Base-by-base conservation (phyloP, 805 yeast genomes). In the Wickerhamiella qilinensis region DNA sequence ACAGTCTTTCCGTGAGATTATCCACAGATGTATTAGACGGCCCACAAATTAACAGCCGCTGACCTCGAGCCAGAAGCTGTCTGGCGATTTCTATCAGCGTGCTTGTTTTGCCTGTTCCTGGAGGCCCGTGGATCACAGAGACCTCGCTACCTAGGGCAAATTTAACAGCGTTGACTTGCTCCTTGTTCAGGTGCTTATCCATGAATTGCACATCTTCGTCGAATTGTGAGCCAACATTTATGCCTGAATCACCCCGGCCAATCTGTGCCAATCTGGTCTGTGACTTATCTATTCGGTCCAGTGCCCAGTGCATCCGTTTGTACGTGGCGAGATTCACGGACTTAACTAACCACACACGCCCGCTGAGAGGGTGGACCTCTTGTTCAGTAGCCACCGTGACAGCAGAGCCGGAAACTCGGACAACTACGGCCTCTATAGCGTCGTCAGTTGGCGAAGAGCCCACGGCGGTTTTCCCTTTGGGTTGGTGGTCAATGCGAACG, bases 11-110 rank as follows among this genome's bases (percentile, higher is more conserved):
- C 35, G 86, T 57, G 14, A 88, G 79, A 0, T 93, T 88, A 55
- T 88, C 97, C 1, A 86, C 93, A 1, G 95, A 74, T 14, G 85
- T 76, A 54, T 88, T 88, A 0, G 96, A 85, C 0, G 97, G 94
- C 0, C 95, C 96, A 60, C 96, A 86, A 0, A 88, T 86, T 21
- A 88, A 60, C 0, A 88, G 75, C 33, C 85, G 56, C 43, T 70
- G 64, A 6, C 71, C 70, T 2, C 35, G 39, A 7, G 60, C 62
- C 1, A 73, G 65, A 37, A 84, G 60, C 52, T 86, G 95, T 37
- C 78, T 70, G 28, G 85, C 75, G 6, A 82, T 60, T 50, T 88
- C 96, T 8, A 86, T 74, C 4, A 88, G 49, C 0, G 96, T 86
- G 45, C 77, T 77, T 0, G 97, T 88, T 52, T 78, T 78, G 9